phyloP scores from a whole-genome alignment of 441 rosid species.

The Mallotus repandus region DNA sequence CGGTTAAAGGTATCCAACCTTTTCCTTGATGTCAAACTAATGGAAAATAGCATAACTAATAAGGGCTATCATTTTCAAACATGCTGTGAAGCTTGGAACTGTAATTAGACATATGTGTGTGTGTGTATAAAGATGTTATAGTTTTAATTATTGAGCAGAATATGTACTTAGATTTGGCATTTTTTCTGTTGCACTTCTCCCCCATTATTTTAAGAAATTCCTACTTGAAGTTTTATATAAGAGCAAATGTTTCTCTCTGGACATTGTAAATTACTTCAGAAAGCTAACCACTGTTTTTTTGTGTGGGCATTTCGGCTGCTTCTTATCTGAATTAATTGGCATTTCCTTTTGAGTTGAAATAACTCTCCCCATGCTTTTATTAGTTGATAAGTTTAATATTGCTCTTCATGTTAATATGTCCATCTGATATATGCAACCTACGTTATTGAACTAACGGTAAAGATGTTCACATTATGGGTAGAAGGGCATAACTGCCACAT shows the following conservation, averaged over 20 bases:
- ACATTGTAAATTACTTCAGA: background rate
- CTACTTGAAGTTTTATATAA: background rate
- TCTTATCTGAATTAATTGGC: background rate
- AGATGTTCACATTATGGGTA: background rate
- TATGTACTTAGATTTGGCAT: background rate
- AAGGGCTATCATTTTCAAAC: background rate
- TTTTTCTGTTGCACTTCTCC: background rate
- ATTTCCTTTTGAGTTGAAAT: background rate
- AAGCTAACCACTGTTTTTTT: background rate
- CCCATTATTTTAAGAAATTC: too few relatives aligned
- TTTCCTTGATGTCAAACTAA: background rate
- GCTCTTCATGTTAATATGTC: background rate
- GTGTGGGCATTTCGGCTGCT: conserved; percentile 2
- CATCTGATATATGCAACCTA: background rate
- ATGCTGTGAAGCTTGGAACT: background rate
- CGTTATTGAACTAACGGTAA: background rate
- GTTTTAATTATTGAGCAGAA: background rate
- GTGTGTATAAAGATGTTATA: background rate
- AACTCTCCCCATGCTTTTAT: background rate
- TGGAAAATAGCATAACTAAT: background rate
- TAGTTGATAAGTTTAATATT: background rate
- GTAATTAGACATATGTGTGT: background rate
- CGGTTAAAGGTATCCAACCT: conserved; percentile 43
- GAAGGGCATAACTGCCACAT: background rate
- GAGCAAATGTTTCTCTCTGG: background rate